These are phyloP conservation scores for Podospora tetraspora DNA, from an alignment of 495 filamentous ascomycete genomes.

Conservation along the genomic window DNA sequence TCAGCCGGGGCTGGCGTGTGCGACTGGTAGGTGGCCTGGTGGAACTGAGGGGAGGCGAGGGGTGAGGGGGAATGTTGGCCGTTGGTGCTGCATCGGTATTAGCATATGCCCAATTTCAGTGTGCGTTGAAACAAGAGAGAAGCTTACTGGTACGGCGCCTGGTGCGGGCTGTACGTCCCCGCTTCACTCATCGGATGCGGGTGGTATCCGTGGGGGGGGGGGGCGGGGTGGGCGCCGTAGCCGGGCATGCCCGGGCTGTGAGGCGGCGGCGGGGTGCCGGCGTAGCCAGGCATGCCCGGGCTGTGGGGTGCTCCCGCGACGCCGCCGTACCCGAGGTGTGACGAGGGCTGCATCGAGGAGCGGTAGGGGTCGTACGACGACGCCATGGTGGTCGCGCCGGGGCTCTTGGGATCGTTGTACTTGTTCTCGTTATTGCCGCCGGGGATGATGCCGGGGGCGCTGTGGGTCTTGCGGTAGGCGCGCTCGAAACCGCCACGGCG, in stretches of 20 bases:
- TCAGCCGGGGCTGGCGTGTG: not conserved
- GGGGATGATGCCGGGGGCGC: conserved; percentile 2
- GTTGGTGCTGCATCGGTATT: not conserved
- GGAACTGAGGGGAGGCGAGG: not conserved
- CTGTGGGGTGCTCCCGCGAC: conserved; percentile 9
- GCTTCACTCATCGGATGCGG: not conserved
- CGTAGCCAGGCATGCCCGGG: conserved; percentile 10
- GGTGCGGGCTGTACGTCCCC: not conserved
- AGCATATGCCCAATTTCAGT: not conserved
- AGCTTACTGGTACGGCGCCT: not conserved
- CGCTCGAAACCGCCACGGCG: conserved; percentile 34
- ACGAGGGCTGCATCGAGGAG: conserved; percentile 7
- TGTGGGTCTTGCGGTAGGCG: conserved; percentile 22
- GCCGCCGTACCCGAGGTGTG: conserved; percentile 4
- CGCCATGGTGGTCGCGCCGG: conserved; percentile 21
- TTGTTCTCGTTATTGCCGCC: conserved; percentile 20
- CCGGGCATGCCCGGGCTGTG: conserved; percentile 7
- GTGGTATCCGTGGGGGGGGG: not conserved
- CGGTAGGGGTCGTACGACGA: conserved; percentile 19
- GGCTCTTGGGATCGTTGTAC: conserved; percentile 28
- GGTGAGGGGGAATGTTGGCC: not conserved
- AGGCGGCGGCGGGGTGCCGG: conserved; percentile 14
- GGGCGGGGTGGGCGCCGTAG: conserved; percentile 6
- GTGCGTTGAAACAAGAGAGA: not conserved
- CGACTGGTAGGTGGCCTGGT: not conserved